Conservation (phyloP, 2,329 filamentous ascomycete species). For the Alternaria gaisen region DNA sequence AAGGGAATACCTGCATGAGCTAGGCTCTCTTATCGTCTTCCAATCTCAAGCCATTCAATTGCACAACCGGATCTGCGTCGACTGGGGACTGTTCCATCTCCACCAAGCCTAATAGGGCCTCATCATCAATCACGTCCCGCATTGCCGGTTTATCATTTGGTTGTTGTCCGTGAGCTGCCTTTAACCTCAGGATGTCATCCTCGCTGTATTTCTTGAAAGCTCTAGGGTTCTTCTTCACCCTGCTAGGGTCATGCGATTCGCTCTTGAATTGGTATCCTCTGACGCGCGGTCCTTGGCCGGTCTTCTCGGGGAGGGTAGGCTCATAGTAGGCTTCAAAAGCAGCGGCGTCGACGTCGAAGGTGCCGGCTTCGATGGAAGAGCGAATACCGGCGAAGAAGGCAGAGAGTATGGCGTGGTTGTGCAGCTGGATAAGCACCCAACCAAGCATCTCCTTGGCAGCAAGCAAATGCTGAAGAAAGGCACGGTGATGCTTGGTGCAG, state of each 20-base stretch:
- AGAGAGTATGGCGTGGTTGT: constrained; percentile 80
- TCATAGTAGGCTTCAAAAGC: constrained; percentile 76
- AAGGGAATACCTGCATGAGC: not conserved
- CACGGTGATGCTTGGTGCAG: constrained; percentile 83
- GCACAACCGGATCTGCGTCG: constrained; percentile 19
- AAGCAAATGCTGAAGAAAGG: constrained; percentile 88
- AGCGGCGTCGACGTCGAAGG: constrained; percentile 63
- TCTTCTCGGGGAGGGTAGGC: constrained; percentile 73
- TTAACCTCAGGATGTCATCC: constrained; percentile 35
- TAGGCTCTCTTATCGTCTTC: constrained; percentile 26
- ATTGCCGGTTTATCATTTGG: constrained; percentile 36
- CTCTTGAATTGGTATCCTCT: constrained; percentile 48
- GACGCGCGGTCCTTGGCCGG: constrained; percentile 74
- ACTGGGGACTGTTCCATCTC: constrained; percentile 26
- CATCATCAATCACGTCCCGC: constrained; percentile 44
- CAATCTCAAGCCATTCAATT: constrained; percentile 31
- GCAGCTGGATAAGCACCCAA: constrained; percentile 90
- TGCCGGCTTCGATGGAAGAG: constrained; percentile 65
- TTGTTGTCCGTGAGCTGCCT: constrained; percentile 43
- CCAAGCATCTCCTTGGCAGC: constrained; percentile 95
- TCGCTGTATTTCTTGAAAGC: constrained; percentile 42
- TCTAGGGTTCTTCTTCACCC: constrained; percentile 43
- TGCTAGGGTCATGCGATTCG: constrained; percentile 37
- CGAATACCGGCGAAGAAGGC: constrained; percentile 79
- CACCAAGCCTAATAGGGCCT: constrained; percentile 42